A percentile compares a stretch with the other conserved stretches of the same genome.
Conservation (phyloP, 2,329 filamentous ascomycete genomes). For the Clarireedia paspali region DNA sequence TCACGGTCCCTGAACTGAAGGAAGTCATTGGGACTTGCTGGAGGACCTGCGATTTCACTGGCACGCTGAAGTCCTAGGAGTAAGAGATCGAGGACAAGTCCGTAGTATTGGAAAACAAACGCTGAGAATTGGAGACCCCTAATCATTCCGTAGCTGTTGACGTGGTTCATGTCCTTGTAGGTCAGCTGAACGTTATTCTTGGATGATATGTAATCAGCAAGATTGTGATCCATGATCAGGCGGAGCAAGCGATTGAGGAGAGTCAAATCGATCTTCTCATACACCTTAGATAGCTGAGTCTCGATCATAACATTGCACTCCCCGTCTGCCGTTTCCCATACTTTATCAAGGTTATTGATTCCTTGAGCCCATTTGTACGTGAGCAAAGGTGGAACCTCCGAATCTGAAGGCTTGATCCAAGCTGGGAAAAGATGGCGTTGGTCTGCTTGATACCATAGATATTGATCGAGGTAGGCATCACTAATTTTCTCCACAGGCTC, state of each 20-base stretch:
- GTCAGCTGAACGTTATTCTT: conserved; percentile 99
- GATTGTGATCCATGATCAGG: conserved; percentile 98
- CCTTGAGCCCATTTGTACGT: conserved; percentile 99
- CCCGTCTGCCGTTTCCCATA: conserved; percentile 89
- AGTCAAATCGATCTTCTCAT: conserved; percentile 97
- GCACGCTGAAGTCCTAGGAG: conserved; percentile 89
- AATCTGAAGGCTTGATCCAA: conserved; percentile 99
- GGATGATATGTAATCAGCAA: conserved; percentile 97
- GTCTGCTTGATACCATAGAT: conserved; percentile 98
- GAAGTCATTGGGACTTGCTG: conserved; percentile 93
- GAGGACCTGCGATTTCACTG: conserved; percentile 94
- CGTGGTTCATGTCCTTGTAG: conserved; percentile 99
- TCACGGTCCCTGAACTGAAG: conserved; percentile 91
- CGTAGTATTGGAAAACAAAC: conserved; percentile 99
- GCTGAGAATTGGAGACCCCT: conserved; percentile 95
- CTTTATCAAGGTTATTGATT: conserved; percentile 93
- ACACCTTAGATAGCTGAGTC: conserved; percentile 97
- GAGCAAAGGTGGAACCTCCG: conserved; percentile 87
- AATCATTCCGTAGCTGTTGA: conserved; percentile 98
- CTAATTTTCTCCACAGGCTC: conserved; percentile 99
- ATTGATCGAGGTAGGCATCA: conserved; percentile 96
- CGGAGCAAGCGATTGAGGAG: conserved; percentile 87
- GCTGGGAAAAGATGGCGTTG: conserved; percentile 94
- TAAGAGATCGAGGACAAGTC: conserved; percentile 86
- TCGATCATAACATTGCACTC: conserved; percentile 99